phyloP scores from a whole-genome alignment of 495 filamentous ascomycete species.

The Staphylotrichum longicolle region DNA sequence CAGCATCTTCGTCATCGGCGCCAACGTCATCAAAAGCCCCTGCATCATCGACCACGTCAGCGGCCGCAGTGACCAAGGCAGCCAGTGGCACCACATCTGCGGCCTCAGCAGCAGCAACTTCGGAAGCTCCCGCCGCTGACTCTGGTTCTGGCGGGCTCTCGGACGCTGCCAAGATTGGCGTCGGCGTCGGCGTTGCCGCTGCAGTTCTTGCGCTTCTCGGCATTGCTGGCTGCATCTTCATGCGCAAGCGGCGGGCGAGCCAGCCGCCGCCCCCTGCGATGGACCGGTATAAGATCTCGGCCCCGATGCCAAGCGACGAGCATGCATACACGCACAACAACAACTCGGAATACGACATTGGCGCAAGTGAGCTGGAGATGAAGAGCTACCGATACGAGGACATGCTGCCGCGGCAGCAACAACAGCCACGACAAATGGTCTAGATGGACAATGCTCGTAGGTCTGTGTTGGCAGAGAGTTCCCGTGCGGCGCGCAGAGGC shows the following conservation, averaged over 20 bases:
- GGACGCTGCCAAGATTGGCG: slow-evolving; percentile 43
- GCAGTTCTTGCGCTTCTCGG: slow-evolving; percentile 33
- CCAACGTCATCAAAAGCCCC: too few relatives aligned
- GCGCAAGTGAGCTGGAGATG: slow-evolving; percentile 38
- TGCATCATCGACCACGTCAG: not conserved
- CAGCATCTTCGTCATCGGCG: not conserved
- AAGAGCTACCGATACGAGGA: slow-evolving; percentile 48
- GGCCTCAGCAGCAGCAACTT: slow-evolving; percentile 15
- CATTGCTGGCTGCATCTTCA: slow-evolving; percentile 30
- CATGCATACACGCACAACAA: slow-evolving; percentile 35
- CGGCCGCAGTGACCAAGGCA: slow-evolving; percentile 4
- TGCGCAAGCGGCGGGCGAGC: slow-evolving; percentile 32
- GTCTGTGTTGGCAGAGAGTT: not conserved
- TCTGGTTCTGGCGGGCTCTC: slow-evolving; percentile 27
- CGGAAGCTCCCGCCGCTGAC: slow-evolving; percentile 22
- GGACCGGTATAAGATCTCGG: slow-evolving; percentile 42
- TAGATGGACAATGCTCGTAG: slow-evolving; percentile 24
- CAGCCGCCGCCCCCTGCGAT: slow-evolving; percentile 7
- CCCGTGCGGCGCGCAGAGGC: not conserved
- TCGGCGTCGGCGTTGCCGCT: slow-evolving; percentile 42
- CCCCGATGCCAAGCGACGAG: slow-evolving; percentile 41
- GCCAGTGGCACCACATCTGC: slow-evolving; percentile 16
- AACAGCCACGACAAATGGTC: slow-evolving; percentile 45
- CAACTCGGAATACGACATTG: slow-evolving; percentile 30
- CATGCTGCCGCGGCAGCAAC: slow-evolving; percentile 40